Conservation (phyloP, 2,329 filamentous ascomycete species). For the Fusarium dimerum region DNA sequence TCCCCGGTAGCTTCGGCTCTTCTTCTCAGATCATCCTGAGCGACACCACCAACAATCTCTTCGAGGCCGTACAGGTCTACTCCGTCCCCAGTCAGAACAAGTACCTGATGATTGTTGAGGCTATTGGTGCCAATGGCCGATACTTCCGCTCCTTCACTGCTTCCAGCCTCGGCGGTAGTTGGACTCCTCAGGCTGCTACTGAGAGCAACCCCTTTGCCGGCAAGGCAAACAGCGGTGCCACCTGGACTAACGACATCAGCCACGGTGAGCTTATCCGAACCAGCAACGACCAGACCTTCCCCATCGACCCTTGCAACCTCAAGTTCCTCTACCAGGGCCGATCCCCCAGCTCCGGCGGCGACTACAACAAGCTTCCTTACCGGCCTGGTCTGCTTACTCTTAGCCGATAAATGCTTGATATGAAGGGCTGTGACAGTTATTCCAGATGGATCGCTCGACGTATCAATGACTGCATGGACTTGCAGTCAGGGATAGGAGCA, state of each 20-base stretch:
- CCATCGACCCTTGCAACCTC: conserved; percentile 64
- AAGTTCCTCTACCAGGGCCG: conserved; percentile 65
- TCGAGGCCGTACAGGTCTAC: conserved; percentile 69
- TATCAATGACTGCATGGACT: too few relatives aligned
- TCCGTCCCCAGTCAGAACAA: conserved; percentile 53
- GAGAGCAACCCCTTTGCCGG: conserved; percentile 66
- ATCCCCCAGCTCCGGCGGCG: conserved; percentile 38
- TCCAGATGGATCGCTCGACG: too few relatives aligned
- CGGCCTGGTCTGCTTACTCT: conserved; percentile 15
- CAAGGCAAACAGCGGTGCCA: conserved; percentile 63
- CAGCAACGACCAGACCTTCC: conserved; percentile 62
- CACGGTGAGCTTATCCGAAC: conserved; percentile 63
- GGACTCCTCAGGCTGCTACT: conserved; percentile 57
- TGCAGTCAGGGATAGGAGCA: too few relatives aligned
- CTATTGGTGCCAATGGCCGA: conserved; percentile 56
- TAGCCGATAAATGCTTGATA: not conserved
- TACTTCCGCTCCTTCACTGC: conserved; percentile 70
- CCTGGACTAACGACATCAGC: conserved; percentile 67
- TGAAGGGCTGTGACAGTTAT: too few relatives aligned
- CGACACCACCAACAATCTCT: conserved; percentile 58
- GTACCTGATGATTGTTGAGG: conserved; percentile 71
- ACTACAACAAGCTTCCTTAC: conserved; percentile 41
- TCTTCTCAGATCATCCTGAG: conserved; percentile 50
- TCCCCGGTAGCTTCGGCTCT: conserved; percentile 61
- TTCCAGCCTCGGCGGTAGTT: conserved; percentile 53